phyloP scores from a whole-genome alignment of 2,329 filamentous ascomycete genomes.

The Clarireedia homoeocarpa region DNA sequence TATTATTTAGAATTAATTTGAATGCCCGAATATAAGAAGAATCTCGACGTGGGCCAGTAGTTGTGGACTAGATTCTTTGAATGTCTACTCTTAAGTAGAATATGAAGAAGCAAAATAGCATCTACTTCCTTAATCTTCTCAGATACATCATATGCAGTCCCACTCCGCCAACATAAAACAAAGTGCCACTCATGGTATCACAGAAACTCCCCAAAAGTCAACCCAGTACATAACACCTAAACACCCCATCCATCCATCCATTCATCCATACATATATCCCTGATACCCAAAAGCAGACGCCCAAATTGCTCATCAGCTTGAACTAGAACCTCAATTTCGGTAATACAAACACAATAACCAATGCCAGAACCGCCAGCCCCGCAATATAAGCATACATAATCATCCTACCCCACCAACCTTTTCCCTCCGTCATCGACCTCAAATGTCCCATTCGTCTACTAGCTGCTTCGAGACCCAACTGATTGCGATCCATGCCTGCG shows the following conservation, averaged over 20 bases:
- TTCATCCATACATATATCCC: background rate
- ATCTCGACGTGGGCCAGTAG: too few species aligned
- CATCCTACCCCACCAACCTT: conserved; percentile 73
- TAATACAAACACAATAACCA: conserved; percentile 75
- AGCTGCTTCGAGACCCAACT: conserved; percentile 67
- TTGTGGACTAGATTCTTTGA: too few species aligned
- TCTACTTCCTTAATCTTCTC: too few species aligned
- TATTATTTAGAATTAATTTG: too few species aligned
- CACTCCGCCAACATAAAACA: background rate
- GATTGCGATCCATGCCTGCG: conserved; percentile 69
- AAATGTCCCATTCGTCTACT: conserved; percentile 70
- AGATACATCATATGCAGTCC: background rate
- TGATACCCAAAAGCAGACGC: background rate
- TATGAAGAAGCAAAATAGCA: too few species aligned
- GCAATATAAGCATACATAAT: conserved; percentile 80
- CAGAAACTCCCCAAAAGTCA: background rate
- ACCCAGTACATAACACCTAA: background rate
- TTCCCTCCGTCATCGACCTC: conserved; percentile 74
- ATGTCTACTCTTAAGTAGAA: too few species aligned
- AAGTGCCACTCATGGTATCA: conserved; percentile 8
- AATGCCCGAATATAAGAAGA: too few species aligned
- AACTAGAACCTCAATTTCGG: conserved; percentile 77
- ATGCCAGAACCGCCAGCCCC: conserved; percentile 67
- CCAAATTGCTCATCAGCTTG: too few species aligned
- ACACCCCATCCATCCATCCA: background rate